phyloP scores from a whole-genome alignment of 768 basidiomycete genomes.

The Pilatotrama ljubarskyi region DNA sequence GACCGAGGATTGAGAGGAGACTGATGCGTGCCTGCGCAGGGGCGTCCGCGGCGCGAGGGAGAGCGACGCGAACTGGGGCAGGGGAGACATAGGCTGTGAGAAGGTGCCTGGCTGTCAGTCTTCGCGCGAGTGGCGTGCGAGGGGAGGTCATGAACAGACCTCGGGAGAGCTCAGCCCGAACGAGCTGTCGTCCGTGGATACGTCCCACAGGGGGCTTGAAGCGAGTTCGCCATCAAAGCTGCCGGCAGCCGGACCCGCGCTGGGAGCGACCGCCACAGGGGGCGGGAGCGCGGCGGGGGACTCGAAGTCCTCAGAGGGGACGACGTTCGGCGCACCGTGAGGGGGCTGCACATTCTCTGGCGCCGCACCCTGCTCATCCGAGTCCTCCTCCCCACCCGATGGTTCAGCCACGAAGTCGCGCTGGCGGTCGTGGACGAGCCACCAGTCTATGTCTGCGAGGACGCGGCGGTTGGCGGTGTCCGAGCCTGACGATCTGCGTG shows the following conservation, averaged over 20 bases:
- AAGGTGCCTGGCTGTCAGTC: constrained; percentile 14
- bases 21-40: constrained; percentile 25
- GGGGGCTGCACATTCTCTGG: constrained; percentile 30
- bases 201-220: constrained; percentile 21
- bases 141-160: constrained; percentile 18
- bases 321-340: constrained; percentile 20
- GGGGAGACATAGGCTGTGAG: constrained; percentile 40
- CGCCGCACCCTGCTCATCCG: constrained; percentile 40
- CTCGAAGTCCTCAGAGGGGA: constrained; percentile 12
- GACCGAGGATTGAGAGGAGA: constrained; percentile 25
- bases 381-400: constrained; percentile 37
- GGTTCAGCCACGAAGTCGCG: constrained; percentile 39
- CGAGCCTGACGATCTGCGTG: constrained; percentile 68
- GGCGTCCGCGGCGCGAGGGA: constrained; percentile 58
- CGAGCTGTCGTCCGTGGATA: constrained; percentile 16
- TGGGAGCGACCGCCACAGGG: constrained; percentile 6
- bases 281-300: background rate
- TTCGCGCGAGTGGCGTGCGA: constrained; percentile 3
- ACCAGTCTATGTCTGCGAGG: constrained; percentile 87
- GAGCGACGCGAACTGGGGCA: constrained; percentile 50
- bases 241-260: background rate
- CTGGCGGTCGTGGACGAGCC: constrained; percentile 77
- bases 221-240: constrained; percentile 6
- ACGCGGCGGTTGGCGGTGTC: constrained; percentile 66
- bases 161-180: constrained; percentile 19